These are phyloP conservation scores for Hymenoscyphus occultus DNA, from an alignment of 2,329 filamentous ascomycete species.

Conservation along the genomic window DNA sequence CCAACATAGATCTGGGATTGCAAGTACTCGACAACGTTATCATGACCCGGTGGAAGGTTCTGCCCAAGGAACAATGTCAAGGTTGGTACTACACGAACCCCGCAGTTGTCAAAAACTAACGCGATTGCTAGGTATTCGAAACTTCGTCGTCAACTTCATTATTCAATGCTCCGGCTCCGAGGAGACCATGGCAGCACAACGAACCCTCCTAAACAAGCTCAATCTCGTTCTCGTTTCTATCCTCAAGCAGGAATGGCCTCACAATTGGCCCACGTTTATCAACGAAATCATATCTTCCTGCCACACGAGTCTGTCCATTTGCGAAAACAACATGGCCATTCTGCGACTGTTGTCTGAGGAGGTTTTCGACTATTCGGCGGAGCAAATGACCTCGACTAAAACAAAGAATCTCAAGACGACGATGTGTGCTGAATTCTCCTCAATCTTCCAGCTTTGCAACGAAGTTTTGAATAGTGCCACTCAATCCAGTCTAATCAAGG, in stretches of 20 bases:
- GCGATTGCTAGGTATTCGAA: conserved; percentile 73
- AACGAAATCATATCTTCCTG: conserved; percentile 98
- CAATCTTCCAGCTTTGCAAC: conserved; percentile 95
- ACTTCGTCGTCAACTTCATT: conserved; percentile 98
- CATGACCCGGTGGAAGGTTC: conserved; percentile 97
- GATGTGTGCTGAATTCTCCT: conserved; percentile 98
- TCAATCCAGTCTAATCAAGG: conserved; percentile 85
- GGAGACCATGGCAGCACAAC: conserved; percentile 78
- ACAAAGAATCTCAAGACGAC: conserved; percentile 95
- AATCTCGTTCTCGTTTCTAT: conserved; percentile 97
- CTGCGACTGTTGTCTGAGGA: conserved; percentile 93
- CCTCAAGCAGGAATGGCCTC: conserved; percentile 98
- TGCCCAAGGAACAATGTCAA: conserved; percentile 93
- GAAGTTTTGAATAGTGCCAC: conserved; percentile 90
- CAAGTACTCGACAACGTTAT: conserved; percentile 98
- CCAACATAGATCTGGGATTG: conserved; percentile 72
- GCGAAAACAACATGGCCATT: conserved; percentile 99
- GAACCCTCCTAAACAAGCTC: conserved; percentile 93
- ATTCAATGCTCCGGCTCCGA: conserved; percentile 89
- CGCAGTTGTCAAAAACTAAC: neutral
- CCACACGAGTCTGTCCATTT: conserved; percentile 92
- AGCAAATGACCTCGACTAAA: conserved; percentile 99
- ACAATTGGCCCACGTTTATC: conserved; percentile 99
- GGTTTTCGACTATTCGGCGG: conserved; percentile 97
- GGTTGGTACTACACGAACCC: conserved; percentile 48